These are phyloP conservation scores for Limonomyces culmigenus DNA, from an alignment of 1,284 basidiomycete species.

Conservation along the genomic window DNA sequence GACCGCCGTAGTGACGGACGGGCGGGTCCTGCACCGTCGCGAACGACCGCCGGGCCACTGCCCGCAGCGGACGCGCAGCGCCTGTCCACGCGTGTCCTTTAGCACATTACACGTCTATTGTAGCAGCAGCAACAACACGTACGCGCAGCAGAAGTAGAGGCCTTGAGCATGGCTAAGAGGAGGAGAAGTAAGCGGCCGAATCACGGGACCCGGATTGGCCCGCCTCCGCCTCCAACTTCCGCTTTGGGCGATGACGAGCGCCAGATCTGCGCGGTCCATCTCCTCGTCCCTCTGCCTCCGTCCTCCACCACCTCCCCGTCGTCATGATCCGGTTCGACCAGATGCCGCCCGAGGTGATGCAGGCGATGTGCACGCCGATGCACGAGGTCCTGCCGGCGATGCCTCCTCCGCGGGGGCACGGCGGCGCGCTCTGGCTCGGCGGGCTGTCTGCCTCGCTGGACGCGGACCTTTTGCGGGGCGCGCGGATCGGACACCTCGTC, in stretches of 20 bases:
- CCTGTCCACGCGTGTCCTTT: neutral
- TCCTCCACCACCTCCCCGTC: too few species aligned
- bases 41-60: conserved; percentile 26
- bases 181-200: too few species aligned
- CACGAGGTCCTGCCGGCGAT: conserved; percentile 36
- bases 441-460: conserved; percentile 37
- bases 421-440: conserved; percentile 32
- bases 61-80: conserved; percentile 8
- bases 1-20: conserved; percentile 73
- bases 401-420: conserved; percentile 10
- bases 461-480: conserved; percentile 21
- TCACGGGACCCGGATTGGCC: too few species aligned
- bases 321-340: conserved; percentile 58
- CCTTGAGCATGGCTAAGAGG: too few species aligned
- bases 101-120: neutral
- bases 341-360: conserved; percentile 51
- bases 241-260: too few species aligned
- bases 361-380: conserved; percentile 70
- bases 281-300: too few species aligned
- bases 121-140: neutral
- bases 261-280: too few species aligned
- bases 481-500: conserved; percentile 15
- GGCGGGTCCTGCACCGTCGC: conserved; percentile 75
- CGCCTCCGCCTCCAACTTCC: too few species aligned
- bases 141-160: neutral